phyloP scores from a whole-genome alignment of 1,139 yeast genomes.

The Suhomyces kunorum region DNA sequence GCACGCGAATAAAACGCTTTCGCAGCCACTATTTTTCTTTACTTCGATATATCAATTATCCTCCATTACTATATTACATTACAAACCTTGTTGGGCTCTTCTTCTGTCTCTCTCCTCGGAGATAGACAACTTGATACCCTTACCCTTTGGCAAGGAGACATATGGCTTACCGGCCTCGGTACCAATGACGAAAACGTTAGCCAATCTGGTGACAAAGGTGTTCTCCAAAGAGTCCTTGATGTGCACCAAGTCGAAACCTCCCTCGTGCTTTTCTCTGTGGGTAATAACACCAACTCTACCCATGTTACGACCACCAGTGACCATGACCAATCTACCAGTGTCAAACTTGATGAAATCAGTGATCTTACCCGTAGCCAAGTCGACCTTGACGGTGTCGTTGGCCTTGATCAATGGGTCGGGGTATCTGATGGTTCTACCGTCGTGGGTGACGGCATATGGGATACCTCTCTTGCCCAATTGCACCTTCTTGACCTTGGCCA shows the following conservation, averaged over 20 bases:
- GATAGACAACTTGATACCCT: slow-evolving; percentile 97
- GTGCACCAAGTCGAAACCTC: slow-evolving; percentile 99
- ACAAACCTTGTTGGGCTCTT: slow-evolving; percentile 69
- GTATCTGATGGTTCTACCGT: slow-evolving; percentile 99
- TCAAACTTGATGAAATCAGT: slow-evolving; percentile 91
- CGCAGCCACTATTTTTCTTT: background rate
- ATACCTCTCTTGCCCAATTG: slow-evolving; percentile 98
- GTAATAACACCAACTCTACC: slow-evolving; percentile 98
- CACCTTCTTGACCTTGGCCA: slow-evolving; percentile 96
- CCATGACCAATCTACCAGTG: slow-evolving; percentile 94
- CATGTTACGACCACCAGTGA: slow-evolving; percentile 99
- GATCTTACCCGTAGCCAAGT: slow-evolving; percentile 93
- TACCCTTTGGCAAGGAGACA: slow-evolving; percentile 99
- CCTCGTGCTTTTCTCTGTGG: slow-evolving; percentile 99
- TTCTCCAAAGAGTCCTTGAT: slow-evolving; percentile 96
- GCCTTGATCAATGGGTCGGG: slow-evolving; percentile 96
- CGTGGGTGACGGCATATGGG: slow-evolving; percentile 98
- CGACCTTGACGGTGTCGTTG: slow-evolving; percentile 96
- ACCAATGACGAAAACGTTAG: slow-evolving; percentile 96
- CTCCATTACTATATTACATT: slow-evolving; percentile 18
- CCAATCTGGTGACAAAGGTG: slow-evolving; percentile 97
- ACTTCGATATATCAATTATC: background rate
- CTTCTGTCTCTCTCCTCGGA: slow-evolving; percentile 99
- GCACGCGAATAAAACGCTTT: no score
- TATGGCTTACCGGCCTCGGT: slow-evolving; percentile 92